Conservation (phyloP, 1,139 yeast genomes). For the Yamadazyma jaroonii region DNA sequence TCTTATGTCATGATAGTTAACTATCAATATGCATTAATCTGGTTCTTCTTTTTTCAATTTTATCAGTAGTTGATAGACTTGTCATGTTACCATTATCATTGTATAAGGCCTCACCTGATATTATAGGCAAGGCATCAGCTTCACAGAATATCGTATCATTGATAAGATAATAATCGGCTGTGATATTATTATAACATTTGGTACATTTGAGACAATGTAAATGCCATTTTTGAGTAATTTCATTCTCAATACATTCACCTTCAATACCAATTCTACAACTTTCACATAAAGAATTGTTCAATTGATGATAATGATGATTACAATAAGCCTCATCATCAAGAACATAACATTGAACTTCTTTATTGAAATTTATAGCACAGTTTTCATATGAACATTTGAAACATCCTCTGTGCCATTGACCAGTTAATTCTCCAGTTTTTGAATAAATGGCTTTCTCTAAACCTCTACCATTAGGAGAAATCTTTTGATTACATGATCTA, state of each 20-base stretch:
- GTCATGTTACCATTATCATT: slow-evolving; percentile 23
- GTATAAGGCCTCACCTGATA: slow-evolving; percentile 23
- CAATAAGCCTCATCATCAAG: slow-evolving; percentile 79
- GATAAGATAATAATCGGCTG: slow-evolving; percentile 54
- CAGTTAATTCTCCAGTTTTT: slow-evolving; percentile 75
- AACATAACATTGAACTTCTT: slow-evolving; percentile 74
- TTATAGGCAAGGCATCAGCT: slow-evolving; percentile 27
- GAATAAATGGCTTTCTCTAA: slow-evolving; percentile 56
- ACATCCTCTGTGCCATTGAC: slow-evolving; percentile 93
- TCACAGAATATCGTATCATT: slow-evolving; percentile 55
- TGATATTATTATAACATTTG: slow-evolving; percentile 46
- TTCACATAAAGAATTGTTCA: slow-evolving; percentile 73
- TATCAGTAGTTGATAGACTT: slow-evolving; percentile 27
- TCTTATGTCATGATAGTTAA: no score
- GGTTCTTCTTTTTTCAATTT: slow-evolving; percentile 45
- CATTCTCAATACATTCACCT: slow-evolving; percentile 86
- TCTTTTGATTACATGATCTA: slow-evolving; percentile 56
- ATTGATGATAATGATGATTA: slow-evolving; percentile 72
- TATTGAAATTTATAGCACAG: slow-evolving; percentile 58
- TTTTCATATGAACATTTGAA: slow-evolving; percentile 58
- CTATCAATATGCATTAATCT: slow-evolving; percentile 35
- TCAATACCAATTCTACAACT: slow-evolving; percentile 77
- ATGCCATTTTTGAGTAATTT: slow-evolving; percentile 65
- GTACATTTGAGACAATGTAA: slow-evolving; percentile 58
- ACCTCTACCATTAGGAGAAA: slow-evolving; percentile 46